Evolutionary conservation across 768 basidiomycete genomes (phyloP).

Genomic region (Kondoa malvinella): DNA sequence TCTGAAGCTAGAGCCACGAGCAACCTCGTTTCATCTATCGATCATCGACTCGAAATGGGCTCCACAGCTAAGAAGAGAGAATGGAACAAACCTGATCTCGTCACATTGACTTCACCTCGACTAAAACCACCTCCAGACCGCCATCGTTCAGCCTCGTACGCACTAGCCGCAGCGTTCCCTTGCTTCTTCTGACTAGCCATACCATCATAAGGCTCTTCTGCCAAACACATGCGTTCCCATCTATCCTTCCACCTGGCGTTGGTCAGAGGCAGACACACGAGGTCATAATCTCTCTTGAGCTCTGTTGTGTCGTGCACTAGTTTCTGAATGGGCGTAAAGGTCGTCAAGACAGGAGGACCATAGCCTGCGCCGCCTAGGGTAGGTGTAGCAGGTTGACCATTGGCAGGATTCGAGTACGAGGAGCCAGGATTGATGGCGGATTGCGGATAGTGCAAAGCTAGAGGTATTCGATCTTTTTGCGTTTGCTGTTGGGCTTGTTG

Average conservation of each 20-base stretch:
- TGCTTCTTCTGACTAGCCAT: conserved; percentile 5
- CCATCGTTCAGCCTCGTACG: conserved; percentile 51
- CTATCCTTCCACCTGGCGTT: conserved; percentile 67
- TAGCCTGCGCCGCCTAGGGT: background rate
- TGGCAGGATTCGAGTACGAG: conserved; percentile 6
- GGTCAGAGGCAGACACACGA: conserved; percentile 69
- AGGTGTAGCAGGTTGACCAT: background rate
- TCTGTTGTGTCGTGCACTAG: background rate
- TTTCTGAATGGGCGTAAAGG: conserved; percentile 3
- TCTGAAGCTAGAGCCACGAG: conserved; percentile 65
- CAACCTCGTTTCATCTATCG: conserved; percentile 38
- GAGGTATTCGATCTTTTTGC: no score
- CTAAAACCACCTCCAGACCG: conserved; percentile 60
- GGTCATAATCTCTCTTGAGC: conserved; percentile 49
- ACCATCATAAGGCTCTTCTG: conserved; percentile 14
- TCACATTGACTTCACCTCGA: conserved; percentile 72
- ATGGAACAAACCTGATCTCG: conserved; percentile 56
- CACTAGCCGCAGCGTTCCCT: conserved; percentile 30
- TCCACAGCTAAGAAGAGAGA: background rate
- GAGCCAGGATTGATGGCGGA: conserved; percentile 17
- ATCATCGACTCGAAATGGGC: background rate
- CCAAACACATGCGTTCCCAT: conserved; percentile 75
- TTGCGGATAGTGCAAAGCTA: conserved; percentile 25
- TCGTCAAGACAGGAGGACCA: background rate
- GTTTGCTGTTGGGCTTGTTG: background rate